Percentiles rank a stretch among this genome's conserved stretches.
These are phyloP conservation scores for Cryptococcus jaspeensis DNA, from an alignment of 1,284 basidiomycete genomes.

Conservation along the genomic window DNA sequence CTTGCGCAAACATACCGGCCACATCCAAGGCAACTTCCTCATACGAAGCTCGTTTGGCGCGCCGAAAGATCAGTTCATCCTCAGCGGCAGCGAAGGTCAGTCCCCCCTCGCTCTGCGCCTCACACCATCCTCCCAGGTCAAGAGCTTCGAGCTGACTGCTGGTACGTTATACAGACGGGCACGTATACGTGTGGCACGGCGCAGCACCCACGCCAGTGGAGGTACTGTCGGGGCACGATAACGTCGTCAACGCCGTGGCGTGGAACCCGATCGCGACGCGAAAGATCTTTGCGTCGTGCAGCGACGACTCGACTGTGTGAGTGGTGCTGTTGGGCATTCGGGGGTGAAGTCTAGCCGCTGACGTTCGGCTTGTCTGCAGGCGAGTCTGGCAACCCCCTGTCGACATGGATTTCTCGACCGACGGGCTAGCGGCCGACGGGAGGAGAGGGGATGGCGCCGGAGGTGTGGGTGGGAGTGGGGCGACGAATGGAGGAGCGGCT, in stretches of 20 bases:
- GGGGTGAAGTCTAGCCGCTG: not conserved
- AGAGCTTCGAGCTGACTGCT: not conserved
- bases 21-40: conserved; percentile 75
- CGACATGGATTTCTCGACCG: conserved; percentile 25
- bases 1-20: conserved; percentile 75
- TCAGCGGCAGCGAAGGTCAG: conserved; percentile 92
- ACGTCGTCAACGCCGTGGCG: conserved; percentile 90
- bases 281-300: conserved; percentile 89
- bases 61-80: conserved; percentile 80
- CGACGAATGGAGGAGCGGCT: no score
- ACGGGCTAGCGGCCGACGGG: conserved; percentile 14
- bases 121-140: not conserved
- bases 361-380: conserved; percentile 5
- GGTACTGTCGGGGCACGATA: conserved; percentile 75
- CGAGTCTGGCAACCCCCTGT: conserved; percentile 34
- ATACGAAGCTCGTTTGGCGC: conserved; percentile 94
- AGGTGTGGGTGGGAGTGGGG: not conserved
- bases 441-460: conserved; percentile 4
- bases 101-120: conserved; percentile 14
- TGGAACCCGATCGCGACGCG: conserved; percentile 83
- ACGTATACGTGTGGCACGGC: conserved; percentile 94
- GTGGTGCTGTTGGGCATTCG: conserved; percentile 12
- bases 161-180: conserved; percentile 61
- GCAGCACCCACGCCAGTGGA: conserved; percentile 79
- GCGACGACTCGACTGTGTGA: conserved; percentile 74